Evolutionary conservation across 345 rosid genomes (phyloP).

Genomic region (Eucalyptus cladocalyx): DNA sequence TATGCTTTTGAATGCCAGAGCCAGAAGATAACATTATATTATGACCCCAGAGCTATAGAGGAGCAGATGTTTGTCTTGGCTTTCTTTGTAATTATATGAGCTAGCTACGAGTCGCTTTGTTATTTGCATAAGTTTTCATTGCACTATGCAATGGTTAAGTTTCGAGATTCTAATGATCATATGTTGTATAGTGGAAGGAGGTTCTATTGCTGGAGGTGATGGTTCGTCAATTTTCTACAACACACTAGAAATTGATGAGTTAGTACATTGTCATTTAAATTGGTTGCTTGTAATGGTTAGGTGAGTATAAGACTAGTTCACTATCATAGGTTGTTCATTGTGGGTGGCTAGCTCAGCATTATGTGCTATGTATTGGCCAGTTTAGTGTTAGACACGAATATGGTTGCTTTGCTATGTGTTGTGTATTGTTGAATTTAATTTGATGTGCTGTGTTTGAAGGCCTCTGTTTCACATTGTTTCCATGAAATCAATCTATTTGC

Average conservation of each 20-base stretch:
- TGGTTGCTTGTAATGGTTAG: neutral
- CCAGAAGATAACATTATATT: neutral
- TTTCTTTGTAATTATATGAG: neutral
- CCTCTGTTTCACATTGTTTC: neutral
- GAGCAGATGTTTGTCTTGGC: neutral
- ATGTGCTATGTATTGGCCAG: neutral
- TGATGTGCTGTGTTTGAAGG: neutral
- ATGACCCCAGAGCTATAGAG: neutral
- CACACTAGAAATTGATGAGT: neutral
- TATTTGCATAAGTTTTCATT: neutral
- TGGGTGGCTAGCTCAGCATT: neutral
- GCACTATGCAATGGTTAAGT: too few relatives aligned
- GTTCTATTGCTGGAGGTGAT: neutral
- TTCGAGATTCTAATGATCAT: accelerated
- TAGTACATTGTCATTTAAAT: neutral
- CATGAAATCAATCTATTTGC: neutral
- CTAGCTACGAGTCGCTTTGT: neutral
- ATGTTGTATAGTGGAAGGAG: neutral
- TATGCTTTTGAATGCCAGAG: neutral
- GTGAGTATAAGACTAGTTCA: neutral
- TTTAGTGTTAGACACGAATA: too few relatives aligned
- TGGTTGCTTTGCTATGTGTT: neutral
- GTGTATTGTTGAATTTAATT: too few relatives aligned
- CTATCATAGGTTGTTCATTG: neutral
- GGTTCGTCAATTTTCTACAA: neutral